Percentiles rank a stretch among this genome's conserved stretches.
These are phyloP conservation scores for Tylopilus subfusipes DNA, from an alignment of 768 basidiomycete genomes.

Conservation along the genomic window DNA sequence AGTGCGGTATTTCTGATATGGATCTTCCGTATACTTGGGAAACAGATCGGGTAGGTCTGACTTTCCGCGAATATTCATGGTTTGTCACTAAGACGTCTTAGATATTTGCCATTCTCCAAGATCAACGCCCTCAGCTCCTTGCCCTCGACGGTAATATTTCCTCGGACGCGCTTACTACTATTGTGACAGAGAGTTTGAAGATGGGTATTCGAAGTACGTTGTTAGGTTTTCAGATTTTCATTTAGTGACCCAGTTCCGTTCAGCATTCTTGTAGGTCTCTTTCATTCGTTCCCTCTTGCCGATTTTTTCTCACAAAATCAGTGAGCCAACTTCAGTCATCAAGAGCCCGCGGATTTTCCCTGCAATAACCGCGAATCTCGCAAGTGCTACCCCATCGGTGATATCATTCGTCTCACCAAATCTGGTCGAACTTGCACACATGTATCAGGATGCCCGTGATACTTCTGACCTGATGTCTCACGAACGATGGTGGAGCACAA, in stretches of 20 bases:
- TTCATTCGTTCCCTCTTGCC: conserved; percentile 2
- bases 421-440: conserved; percentile 63
- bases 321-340: conserved; percentile 89
- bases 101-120: conserved; percentile 49
- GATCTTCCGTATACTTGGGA: conserved; percentile 53
- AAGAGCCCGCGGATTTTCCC: conserved; percentile 74
- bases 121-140: conserved; percentile 53
- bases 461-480: conserved; percentile 52
- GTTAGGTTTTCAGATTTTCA: neutral
- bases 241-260: conserved; percentile 3
- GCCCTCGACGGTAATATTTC: conserved; percentile 77
- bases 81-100: conserved; percentile 24
- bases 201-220: conserved; percentile 52
- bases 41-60: conserved; percentile 38
- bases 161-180: conserved; percentile 43
- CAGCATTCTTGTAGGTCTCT: conserved; percentile 72
- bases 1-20: conserved; percentile 94
- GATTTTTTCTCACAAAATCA: conserved; percentile 29
- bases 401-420: conserved; percentile 84
- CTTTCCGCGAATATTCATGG: neutral
- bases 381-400: conserved; percentile 37
- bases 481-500: conserved; percentile 58
- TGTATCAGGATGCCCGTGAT: conserved; percentile 49
- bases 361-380: conserved; percentile 45
- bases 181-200: conserved; percentile 51